phyloP scores from a whole-genome alignment of 495 filamentous ascomycete genomes.

The Schizothecium vesticola region DNA sequence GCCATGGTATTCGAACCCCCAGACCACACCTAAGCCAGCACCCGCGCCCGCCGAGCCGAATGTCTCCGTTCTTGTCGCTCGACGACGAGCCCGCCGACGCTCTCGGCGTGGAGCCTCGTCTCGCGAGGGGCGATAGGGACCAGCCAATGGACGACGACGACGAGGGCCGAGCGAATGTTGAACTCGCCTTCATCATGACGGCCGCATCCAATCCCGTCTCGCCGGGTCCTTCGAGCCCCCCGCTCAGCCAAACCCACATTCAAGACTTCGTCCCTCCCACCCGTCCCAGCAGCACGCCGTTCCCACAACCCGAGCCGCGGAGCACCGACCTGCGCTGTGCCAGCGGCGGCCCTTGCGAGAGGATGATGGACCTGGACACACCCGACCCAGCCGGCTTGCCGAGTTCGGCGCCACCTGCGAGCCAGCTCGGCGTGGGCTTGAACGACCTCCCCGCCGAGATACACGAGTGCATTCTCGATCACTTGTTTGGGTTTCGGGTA shows the following conservation, averaged over 20 bases:
- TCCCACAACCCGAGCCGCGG: slow-evolving; percentile 47
- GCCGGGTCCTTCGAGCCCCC: slow-evolving; percentile 50
- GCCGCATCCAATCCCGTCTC: slow-evolving; percentile 48
- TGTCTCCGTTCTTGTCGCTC: slow-evolving; percentile 19
- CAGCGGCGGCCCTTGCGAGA: slow-evolving; percentile 34
- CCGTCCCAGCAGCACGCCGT: slow-evolving; percentile 52
- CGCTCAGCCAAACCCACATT: slow-evolving; percentile 39
- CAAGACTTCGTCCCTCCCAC: slow-evolving; percentile 48
- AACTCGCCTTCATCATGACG: slow-evolving; percentile 47
- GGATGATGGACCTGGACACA: slow-evolving; percentile 21
- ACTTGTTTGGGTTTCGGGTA: slow-evolving; percentile 60
- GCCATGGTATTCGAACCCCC: slow-evolving; percentile 26
- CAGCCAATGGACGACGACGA: slow-evolving; percentile 33
- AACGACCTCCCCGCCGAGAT: slow-evolving; percentile 62
- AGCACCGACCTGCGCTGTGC: slow-evolving; percentile 36
- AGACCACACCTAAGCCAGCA: slow-evolving; percentile 15
- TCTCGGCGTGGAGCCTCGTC: slow-evolving; percentile 26
- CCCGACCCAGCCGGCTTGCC: slow-evolving; percentile 19
- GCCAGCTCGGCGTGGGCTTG: slow-evolving; percentile 41
- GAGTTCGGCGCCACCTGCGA: slow-evolving; percentile 20
- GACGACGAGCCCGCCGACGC: slow-evolving; percentile 22
- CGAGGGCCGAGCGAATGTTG: slow-evolving; percentile 39
- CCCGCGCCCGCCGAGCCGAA: slow-evolving; percentile 5
- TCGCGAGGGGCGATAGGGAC: slow-evolving; percentile 21
- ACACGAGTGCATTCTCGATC: slow-evolving; percentile 63